These are phyloP conservation scores for Candida vaughaniae DNA, from an alignment of 805 yeast species.

Conservation along the genomic window DNA sequence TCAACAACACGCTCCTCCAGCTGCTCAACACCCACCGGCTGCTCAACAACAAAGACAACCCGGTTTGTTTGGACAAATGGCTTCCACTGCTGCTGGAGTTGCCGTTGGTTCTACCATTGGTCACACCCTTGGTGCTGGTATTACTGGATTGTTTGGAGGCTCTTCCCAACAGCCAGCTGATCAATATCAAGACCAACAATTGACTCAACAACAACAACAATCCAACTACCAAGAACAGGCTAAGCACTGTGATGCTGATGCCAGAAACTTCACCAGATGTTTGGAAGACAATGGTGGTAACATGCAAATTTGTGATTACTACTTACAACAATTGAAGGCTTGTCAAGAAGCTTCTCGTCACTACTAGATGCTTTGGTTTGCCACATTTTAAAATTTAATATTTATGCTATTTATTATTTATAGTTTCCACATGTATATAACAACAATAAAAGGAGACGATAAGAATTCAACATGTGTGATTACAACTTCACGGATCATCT, in stretches of 20 bases:
- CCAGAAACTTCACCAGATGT: constrained; percentile 93
- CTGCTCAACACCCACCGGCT: constrained; percentile 28
- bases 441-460: too few relatives aligned
- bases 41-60: constrained; percentile 61
- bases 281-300: constrained; percentile 91
- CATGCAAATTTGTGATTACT: constrained; percentile 95
- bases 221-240: constrained; percentile 40
- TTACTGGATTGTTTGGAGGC: constrained; percentile 86
- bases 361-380: too few relatives aligned
- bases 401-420: too few relatives aligned
- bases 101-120: constrained; percentile 98
- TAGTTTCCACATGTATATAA: too few relatives aligned
- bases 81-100: constrained; percentile 98
- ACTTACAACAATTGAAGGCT: constrained; percentile 94
- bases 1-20: constrained; percentile 35
- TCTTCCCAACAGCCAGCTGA: constrained; percentile 51
- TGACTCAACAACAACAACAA: constrained; percentile 33
- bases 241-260: constrained; percentile 83
- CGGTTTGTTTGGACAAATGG: constrained; percentile 95
- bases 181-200: constrained; percentile 32
- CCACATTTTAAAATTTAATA: too few relatives aligned
- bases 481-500: too few relatives aligned
- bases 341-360: constrained; percentile 92
- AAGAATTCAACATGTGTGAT: too few relatives aligned
- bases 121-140: constrained; percentile 94